Percentiles rank a stretch among this genome's conserved stretches.
phyloP scores from a whole-genome alignment of 176 grass and related monocot species.

The Oryza nivara region DNA sequence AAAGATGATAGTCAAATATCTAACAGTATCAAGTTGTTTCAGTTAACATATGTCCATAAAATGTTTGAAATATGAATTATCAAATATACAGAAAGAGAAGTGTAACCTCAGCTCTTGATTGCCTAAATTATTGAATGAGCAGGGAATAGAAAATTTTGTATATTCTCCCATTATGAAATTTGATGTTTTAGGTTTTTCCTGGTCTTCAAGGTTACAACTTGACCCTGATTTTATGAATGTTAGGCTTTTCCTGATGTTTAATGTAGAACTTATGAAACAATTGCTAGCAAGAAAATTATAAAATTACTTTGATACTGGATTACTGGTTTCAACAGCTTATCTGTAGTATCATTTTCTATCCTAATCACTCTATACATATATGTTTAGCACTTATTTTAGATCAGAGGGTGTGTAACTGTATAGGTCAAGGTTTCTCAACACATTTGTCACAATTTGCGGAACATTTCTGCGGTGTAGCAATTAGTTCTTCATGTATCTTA shows the following conservation, averaged over 20 bases:
- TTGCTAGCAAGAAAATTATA: background rate
- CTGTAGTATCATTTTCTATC: constrained; percentile 15
- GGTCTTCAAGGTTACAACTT: constrained; percentile 1
- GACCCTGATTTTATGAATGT: background rate
- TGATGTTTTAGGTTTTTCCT: constrained; percentile 1
- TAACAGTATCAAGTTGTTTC: background rate
- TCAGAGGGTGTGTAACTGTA: background rate
- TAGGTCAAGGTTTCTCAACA: background rate
- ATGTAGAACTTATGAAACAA: background rate
- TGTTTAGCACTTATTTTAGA: background rate
- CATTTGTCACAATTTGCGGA: background rate
- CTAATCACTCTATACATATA: background rate
- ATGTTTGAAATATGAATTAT: background rate
- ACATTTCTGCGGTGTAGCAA: background rate
- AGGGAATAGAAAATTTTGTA: background rate
- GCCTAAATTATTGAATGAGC: background rate
- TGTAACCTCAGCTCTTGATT: background rate
- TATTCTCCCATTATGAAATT: background rate
- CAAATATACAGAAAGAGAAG: background rate
- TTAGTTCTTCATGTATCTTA: background rate
- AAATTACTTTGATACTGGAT: background rate
- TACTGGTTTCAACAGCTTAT: background rate
- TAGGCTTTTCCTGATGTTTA: constrained; percentile 6
- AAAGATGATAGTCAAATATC: background rate
- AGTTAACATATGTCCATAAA: too few relatives aligned